Evolutionary conservation across 352 stramenopile species (phyloP), one percentile per base, ranked within the genome.

Genomic region (Phytophthora meadii): DNA sequence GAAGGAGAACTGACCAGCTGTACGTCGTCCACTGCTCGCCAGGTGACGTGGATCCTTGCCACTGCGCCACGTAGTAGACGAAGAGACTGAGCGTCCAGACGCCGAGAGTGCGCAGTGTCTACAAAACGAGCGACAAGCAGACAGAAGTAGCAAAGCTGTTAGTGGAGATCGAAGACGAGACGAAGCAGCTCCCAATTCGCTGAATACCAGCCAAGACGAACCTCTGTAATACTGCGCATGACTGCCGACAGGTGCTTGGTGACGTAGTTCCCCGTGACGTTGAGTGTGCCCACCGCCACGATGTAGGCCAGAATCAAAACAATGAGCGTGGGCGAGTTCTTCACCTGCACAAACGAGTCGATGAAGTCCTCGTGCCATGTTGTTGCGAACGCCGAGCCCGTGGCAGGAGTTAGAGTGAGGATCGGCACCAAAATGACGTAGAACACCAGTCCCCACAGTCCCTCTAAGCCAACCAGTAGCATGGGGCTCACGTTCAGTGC

Each of bases 381-480:
- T 65, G 82, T 84, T 48, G 81, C 77, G 39, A 94, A 77, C 1
- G 77, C 76, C 11, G 81, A 79, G 5, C 69, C 74, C 22, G 59
- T 69, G 15, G 60, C 32, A 2, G 87, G 84, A 25, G 84, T 87
- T 25, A 89, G 70, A 32, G 83, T 81, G 45, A 95, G 80, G 63
- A 93, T 62, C 8, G 85, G 84, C 7, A 92, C 68, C 45, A 93
- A 66, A 40, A 89, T 49, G 28, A 90, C 37, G 60, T 94, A 91
- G 61, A 96, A 92, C 14, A 79, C 79, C n/a, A 95, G 71, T 15
- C 90, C 90, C 88, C 88, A 97, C 17, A 97, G 72, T 0, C 90
- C 90, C 66, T 97, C 90, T 6, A 94, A 82, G 5, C 90, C 90
- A 28, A 97, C 89, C 41, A 95, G 74, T 64, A 95, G 75, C 82